Percentiles rank a stretch among this genome's conserved stretches.
These are phyloP conservation scores for Sideroxylon spinosum DNA, from an alignment of 179 eudicot species.

Conservation along the genomic window DNA sequence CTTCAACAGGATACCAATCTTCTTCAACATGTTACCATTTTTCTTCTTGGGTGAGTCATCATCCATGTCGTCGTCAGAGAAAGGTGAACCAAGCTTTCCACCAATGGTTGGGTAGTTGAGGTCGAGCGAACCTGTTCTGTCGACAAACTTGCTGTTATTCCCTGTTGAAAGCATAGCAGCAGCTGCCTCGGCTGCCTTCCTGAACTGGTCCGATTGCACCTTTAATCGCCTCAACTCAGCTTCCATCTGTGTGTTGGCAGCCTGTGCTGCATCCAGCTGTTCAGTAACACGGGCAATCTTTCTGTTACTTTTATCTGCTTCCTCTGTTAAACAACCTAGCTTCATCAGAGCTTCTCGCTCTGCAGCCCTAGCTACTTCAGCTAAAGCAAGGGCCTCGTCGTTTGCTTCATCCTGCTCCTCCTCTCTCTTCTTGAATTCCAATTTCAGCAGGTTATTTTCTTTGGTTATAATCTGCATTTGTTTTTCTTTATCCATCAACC, in stretches of 20 bases:
- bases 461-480: constrained; percentile 31
- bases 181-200: constrained; percentile 94
- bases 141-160: constrained; percentile 44
- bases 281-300: constrained; percentile 40
- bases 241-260: constrained; percentile 51
- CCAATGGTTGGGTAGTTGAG: constrained; percentile 39
- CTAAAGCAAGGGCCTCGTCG: constrained; percentile 33
- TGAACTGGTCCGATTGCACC: constrained; percentile 85
- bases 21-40: constrained; percentile 70
- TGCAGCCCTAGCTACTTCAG: constrained; percentile 42
- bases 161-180: constrained; percentile 66
- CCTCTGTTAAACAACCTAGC: constrained; percentile 45
- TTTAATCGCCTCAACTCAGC: constrained; percentile 69
- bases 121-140: constrained; percentile 47
- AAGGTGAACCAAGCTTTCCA: constrained; percentile 48
- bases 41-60: constrained; percentile 69
- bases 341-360: constrained; percentile 50
- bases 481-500: constrained; percentile 48
- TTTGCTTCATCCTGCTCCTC: constrained; percentile 27
- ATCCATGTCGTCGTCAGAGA: constrained; percentile 59
- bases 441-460: constrained; percentile 60
- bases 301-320: constrained; percentile 46
- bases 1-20: constrained; percentile 68
- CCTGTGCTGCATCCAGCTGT: constrained; percentile 63
- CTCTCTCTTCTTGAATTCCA: constrained; percentile 37